These are phyloP conservation scores for Gossypium trilobum DNA, from an alignment of 441 rosid genomes.

Conservation along the genomic window DNA sequence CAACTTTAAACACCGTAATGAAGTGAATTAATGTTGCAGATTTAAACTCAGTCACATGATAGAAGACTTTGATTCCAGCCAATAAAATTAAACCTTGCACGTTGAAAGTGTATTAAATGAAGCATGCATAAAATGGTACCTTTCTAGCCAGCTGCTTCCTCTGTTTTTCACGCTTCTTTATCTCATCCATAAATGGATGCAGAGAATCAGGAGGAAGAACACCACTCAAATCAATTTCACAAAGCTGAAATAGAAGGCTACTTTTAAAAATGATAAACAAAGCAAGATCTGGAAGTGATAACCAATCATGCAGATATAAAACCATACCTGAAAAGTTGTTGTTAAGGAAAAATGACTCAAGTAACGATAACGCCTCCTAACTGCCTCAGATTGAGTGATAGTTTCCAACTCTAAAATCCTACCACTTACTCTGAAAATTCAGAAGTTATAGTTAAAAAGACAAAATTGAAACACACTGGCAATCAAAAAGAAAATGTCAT, in stretches of 20 bases:
- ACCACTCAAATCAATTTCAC: slow-evolving; percentile 78
- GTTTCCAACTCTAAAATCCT: slow-evolving; percentile 73
- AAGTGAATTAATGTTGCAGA: neutral
- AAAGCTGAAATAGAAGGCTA: slow-evolving; percentile 43
- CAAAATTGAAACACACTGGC: neutral
- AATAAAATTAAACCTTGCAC: neutral
- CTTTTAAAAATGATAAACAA: slow-evolving; percentile 12
- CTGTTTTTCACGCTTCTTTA: slow-evolving; percentile 73
- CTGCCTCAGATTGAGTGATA: slow-evolving; percentile 71
- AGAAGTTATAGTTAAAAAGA: neutral
- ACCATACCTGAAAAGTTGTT: slow-evolving; percentile 64
- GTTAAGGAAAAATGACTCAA: slow-evolving; percentile 88
- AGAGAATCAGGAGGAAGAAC: slow-evolving; percentile 54
- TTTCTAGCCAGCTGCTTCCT: slow-evolving; percentile 66
- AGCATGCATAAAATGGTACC: slow-evolving; percentile 30
- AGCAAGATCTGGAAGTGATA: neutral
- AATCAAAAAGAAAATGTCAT: neutral
- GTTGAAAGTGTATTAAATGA: neutral
- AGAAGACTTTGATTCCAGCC: slow-evolving; percentile 1
- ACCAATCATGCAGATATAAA: neutral
- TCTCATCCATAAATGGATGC: slow-evolving; percentile 79
- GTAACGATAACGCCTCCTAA: slow-evolving; percentile 75
- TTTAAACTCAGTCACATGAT: neutral
- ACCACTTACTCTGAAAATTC: slow-evolving; percentile 58
- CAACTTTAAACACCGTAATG: neutral